phyloP scores from a whole-genome alignment of 495 filamentous ascomycete genomes.

The Letharia lupina region DNA sequence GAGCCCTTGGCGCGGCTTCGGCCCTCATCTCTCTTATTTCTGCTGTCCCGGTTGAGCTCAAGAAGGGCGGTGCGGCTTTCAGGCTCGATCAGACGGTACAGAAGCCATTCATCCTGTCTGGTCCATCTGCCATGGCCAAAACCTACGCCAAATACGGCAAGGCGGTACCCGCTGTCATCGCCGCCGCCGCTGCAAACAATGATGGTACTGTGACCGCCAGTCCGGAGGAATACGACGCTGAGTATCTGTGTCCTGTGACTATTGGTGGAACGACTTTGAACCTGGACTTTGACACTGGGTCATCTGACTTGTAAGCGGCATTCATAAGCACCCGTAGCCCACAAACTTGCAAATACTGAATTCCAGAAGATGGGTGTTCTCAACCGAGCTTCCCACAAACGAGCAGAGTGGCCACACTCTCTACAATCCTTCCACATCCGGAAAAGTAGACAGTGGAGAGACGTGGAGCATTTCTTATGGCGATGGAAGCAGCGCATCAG shows the following conservation, averaged over 20 bases:
- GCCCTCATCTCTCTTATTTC: constrained; percentile 15
- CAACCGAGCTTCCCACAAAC: constrained; percentile 35
- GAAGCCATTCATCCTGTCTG: constrained; percentile 34
- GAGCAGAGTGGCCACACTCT: constrained; percentile 50
- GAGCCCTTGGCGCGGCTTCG: constrained; percentile 15
- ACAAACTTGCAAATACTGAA: constrained; percentile 10
- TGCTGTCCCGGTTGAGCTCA: constrained; percentile 12
- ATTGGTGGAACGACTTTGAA: constrained; percentile 56
- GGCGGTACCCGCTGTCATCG: constrained; percentile 35
- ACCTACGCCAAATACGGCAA: constrained; percentile 40
- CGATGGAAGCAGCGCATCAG: constrained; percentile 57
- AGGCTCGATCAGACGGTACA: constrained; percentile 34
- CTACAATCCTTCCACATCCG: constrained; percentile 47
- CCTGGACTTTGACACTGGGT: constrained; percentile 69
- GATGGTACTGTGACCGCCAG: constrained; percentile 43
- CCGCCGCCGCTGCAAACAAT: constrained; percentile 36
- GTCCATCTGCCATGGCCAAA: constrained; percentile 35
- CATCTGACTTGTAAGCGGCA: constrained; percentile 58
- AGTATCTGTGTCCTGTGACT: constrained; percentile 60
- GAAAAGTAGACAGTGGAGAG: constrained; percentile 43
- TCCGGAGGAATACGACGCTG: constrained; percentile 49
- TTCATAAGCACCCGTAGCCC: background rate
- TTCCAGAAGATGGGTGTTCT: constrained; percentile 44
- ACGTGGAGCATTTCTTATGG: constrained; percentile 65
- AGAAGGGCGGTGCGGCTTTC: constrained; percentile 31